A percentile compares a stretch with the other conserved stretches of the same genome.
Conservation (phyloP, 192 early-diverging fungal species). For the Coemansia sp. region DNA sequence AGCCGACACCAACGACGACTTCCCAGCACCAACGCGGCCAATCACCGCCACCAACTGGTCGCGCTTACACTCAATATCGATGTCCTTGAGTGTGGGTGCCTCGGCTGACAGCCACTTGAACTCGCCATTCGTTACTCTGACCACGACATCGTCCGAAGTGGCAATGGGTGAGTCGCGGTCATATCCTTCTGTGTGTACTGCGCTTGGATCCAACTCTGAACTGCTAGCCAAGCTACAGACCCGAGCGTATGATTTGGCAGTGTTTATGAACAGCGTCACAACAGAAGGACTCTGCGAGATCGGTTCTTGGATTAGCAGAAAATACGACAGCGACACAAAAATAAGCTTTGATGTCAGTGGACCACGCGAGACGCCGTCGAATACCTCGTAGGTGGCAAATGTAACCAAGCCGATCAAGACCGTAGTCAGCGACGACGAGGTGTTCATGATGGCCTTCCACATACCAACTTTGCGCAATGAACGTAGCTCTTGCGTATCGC, state of each 20-base stretch:
- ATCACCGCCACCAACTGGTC: constrained; percentile 61
- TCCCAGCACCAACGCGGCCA: constrained; percentile 66
- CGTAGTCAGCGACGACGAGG: constrained; percentile 80
- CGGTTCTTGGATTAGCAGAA: constrained; percentile 90
- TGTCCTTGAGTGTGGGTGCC: constrained; percentile 35
- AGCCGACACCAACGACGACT: constrained; percentile 63
- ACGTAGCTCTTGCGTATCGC: constrained; percentile 73
- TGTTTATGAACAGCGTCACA: constrained; percentile 70
- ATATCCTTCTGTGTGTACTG: constrained; percentile 50
- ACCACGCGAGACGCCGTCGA: constrained; percentile 53
- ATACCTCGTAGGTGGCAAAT: constrained; percentile 73
- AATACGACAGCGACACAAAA: constrained; percentile 88
- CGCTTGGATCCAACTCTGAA: constrained; percentile 74
- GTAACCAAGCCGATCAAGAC: constrained; percentile 80
- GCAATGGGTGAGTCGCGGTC: constrained; percentile 30
- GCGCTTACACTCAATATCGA: constrained; percentile 44
- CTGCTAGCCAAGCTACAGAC: constrained; percentile 73
- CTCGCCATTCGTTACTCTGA: constrained; percentile 25
- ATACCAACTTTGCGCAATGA: constrained; percentile 75
- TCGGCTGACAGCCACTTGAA: constrained; percentile 60
- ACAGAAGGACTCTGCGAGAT: constrained; percentile 81
- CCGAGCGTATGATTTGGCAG: constrained; percentile 77
- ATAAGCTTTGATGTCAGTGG: constrained; percentile 67
- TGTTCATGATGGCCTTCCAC: constrained; percentile 66
- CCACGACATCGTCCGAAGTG: constrained; percentile 21